Evolutionary conservation across 108 stramenopile genomes (phyloP).

Genomic region (Cyclotella distinguenda): DNA sequence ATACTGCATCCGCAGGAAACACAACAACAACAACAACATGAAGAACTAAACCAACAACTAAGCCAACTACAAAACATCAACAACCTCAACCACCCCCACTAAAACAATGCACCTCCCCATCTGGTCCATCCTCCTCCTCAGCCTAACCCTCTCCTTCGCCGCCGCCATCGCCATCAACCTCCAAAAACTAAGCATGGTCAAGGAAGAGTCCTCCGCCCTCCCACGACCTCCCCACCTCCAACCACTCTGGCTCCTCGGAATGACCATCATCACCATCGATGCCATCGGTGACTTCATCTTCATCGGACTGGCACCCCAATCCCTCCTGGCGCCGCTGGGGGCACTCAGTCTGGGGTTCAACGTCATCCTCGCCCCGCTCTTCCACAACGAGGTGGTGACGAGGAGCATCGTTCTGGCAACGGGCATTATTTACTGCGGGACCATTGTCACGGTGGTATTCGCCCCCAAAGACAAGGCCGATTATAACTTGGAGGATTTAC

Average conservation of each 20-base stretch:
- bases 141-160: conserved; percentile 24
- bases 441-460: conserved; percentile 39
- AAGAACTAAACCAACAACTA: no score
- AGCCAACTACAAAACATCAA: no score
- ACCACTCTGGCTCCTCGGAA: conserved; percentile 43
- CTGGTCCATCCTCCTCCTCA: conserved; percentile 8
- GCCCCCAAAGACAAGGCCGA: conserved; percentile 30
- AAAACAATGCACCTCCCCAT: conserved; percentile 17
- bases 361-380: conserved; percentile 34
- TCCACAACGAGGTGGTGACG: conserved; percentile 38
- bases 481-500: conserved; percentile 37
- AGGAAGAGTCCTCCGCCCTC: conserved; percentile 4
- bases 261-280: conserved; percentile 23
- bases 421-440: conserved; percentile 45
- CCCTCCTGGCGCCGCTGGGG: conserved; percentile 47
- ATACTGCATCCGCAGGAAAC: no score
- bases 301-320: conserved; percentile 51
- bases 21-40: no score
- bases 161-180: conserved; percentile 35
- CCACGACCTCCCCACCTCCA: conserved; percentile 27
- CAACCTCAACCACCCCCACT: not conserved
- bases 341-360: conserved; percentile 52
- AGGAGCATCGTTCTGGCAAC: conserved; percentile 24
- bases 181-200: conserved; percentile 35
- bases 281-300: conserved; percentile 46